A percentile compares a stretch with the other conserved stretches of the same genome.
Conservation (phyloP, 306 rosid genomes). For the Rosa multiflora region DNA sequence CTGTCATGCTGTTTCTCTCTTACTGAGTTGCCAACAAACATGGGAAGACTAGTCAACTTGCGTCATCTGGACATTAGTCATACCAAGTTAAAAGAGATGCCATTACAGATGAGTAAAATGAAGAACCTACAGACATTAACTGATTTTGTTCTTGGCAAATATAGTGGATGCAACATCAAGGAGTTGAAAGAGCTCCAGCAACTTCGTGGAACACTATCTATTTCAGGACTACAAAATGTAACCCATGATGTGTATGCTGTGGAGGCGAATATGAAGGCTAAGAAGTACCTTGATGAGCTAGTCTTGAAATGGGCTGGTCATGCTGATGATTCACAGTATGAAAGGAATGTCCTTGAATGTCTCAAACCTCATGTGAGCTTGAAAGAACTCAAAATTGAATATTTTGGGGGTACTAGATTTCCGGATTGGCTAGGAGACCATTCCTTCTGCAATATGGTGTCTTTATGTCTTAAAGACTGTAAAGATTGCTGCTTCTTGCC, state of each 20-base stretch:
- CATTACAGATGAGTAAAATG: conserved; percentile 12
- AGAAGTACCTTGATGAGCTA: conserved; percentile 14
- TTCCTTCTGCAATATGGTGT: conserved; percentile 8
- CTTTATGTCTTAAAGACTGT: not conserved
- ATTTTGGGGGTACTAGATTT: conserved; percentile 18
- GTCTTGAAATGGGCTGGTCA: conserved; percentile 14
- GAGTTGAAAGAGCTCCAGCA: conserved; percentile 3
- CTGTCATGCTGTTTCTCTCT: conserved; percentile 5
- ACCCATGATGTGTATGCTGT: conserved; percentile 2
- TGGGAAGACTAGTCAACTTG: conserved; percentile 22
- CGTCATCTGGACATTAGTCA: conserved; percentile 10
- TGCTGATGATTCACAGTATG: not conserved
- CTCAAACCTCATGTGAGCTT: conserved; percentile 14
- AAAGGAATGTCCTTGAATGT: not conserved
- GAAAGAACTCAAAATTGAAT: not conserved
- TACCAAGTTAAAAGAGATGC: conserved; percentile 6
- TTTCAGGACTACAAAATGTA: conserved; percentile 18
- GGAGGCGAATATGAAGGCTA: conserved; percentile 9
- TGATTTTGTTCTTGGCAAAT: not conserved
- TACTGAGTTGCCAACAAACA: conserved; percentile 4
- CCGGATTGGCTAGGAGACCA: conserved; percentile 25
- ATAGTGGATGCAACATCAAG: not conserved
- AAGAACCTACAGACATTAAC: not conserved
- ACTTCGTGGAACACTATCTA: conserved; percentile 9
- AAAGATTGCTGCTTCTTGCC: conserved; percentile 10